Percentiles rank a stretch among this genome's conserved stretches.
Conservation (phyloP, 345 rosid species). For the Mercurialis annua region DNA sequence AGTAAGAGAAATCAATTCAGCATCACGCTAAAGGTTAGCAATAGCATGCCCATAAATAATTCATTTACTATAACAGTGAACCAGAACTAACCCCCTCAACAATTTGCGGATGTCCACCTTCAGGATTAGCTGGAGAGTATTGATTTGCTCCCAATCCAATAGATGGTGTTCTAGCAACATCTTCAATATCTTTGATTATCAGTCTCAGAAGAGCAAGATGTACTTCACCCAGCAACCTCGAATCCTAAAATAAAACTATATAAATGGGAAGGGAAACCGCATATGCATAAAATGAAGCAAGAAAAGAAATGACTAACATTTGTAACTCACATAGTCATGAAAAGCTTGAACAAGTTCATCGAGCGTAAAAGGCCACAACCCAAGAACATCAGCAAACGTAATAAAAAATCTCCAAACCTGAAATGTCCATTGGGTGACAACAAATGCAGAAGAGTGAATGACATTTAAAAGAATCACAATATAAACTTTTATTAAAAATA, state of each 20-base stretch:
- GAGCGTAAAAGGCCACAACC: constrained; percentile 97
- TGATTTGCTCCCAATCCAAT: constrained; percentile 80
- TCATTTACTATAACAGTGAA: constrained; percentile 13
- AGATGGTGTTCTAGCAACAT: constrained; percentile 87
- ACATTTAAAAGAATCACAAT: not conserved
- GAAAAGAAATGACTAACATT: constrained; percentile 3
- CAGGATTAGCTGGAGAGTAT: constrained; percentile 77
- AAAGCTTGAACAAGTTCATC: constrained; percentile 97
- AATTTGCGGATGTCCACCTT: constrained; percentile 94
- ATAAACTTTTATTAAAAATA: not conserved
- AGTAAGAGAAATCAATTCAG: constrained; percentile 12
- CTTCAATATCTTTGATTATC: constrained; percentile 85
- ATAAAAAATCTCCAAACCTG: constrained; percentile 96
- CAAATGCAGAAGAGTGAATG: constrained; percentile 3
- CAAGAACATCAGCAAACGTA: constrained; percentile 88
- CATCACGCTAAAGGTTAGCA: constrained; percentile 18
- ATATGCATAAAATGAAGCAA: constrained; percentile 8
- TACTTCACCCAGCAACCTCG: constrained; percentile 91
- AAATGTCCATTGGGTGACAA: constrained; percentile 18
- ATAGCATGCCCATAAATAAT: constrained; percentile 2
- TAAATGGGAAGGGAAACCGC: constrained; percentile 13
- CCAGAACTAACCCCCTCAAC: constrained; percentile 81
- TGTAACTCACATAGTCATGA: constrained; percentile 80
- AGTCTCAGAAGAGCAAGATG: constrained; percentile 77
- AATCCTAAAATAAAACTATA: constrained; percentile 57